Evolutionary conservation across 2,329 filamentous ascomycete species (phyloP), one percentile per base, ranked within the genome.

Genomic region (Corinectria fuckeliana): DNA sequence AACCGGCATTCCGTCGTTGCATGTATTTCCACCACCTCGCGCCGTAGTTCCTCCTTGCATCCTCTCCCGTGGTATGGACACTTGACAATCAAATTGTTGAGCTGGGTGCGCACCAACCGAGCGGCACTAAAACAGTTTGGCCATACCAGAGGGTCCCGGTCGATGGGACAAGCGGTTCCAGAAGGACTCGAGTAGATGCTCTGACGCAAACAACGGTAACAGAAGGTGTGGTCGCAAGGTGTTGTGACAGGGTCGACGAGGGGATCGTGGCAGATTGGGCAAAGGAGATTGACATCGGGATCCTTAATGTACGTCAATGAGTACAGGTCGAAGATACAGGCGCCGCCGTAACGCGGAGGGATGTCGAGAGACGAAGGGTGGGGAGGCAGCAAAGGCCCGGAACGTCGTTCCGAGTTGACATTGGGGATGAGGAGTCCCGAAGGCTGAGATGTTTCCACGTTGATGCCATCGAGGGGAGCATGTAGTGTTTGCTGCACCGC

Each of bases 201-300:
- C 28, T 76, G 70, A 25, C 76, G 75, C 50, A 89, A 76, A 68
- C 87, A 90, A 4, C 78, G 77, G 50, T 82, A 81, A 68, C 87
- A 90, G 70, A 90, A 90, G 11, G 85, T 87, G 71, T 90, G 87
- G 58, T 88, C 84, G 73, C 87, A 90, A 7, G 77, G 76, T 1
- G 86, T 88, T 39, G 86, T 87, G 47, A 87, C 78, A 0, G 87
- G 86, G 13, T 83, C 79, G 47, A 89, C 76, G 39, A 89, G 80
- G 3, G 87, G 83, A 10, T 85, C 81, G 65, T 84, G 85, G 74
- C 87, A 90, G 60, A 86, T 82, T 3, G 82, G 82, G 50, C 80
- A 82, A 55, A 85, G 75, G 11, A 84, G 72, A 47, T 81, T 82
- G 56, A 79, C 74, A 65, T 85, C 82, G 32, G 75, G 69, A 16